Evolutionary conservation across 139 green algal genomes (phyloP).

Genomic region (Mesotaenium endlicherianum): DNA sequence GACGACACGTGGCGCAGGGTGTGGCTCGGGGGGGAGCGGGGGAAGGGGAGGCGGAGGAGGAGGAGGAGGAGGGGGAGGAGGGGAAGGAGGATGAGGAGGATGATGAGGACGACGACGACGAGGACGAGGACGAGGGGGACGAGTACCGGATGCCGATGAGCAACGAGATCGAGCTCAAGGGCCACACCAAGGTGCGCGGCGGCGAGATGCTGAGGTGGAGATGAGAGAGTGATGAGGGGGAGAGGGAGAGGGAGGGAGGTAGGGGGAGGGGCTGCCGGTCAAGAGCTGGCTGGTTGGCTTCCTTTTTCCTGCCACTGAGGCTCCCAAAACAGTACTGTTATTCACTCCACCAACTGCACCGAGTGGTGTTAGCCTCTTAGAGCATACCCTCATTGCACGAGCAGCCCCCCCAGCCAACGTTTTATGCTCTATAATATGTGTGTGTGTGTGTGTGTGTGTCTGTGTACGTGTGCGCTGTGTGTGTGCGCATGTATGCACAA

Average conservation of each 20-base stretch:
- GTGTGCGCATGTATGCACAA: too few relatives aligned
- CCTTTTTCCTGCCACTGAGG: neutral
- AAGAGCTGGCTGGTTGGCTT: neutral
- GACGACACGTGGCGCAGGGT: neutral
- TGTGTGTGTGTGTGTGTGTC: too few relatives aligned
- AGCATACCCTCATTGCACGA: too few relatives aligned
- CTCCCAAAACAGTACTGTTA: too few relatives aligned
- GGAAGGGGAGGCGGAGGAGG: neutral
- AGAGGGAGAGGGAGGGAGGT: neutral
- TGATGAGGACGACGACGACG: conserved; percentile 32
- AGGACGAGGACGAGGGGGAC: conserved; percentile 36
- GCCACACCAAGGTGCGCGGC: conserved; percentile 35
- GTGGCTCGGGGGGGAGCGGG: neutral
- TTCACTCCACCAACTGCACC: too few relatives aligned
- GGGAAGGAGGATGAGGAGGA: conserved; percentile 24
- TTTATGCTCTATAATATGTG: too few relatives aligned
- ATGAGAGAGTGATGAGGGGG: neutral
- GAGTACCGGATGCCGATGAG: conserved; percentile 48
- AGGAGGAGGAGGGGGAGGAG: neutral
- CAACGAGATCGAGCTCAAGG: conserved; percentile 44
- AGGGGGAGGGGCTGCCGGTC: neutral
- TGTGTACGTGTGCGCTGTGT: too few relatives aligned
- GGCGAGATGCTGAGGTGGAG: neutral
- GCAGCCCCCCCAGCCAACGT: too few relatives aligned
- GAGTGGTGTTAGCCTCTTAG: too few relatives aligned